A percentile compares a stretch with the other conserved stretches of the same genome.
phyloP scores from a whole-genome alignment of 129 eudicot species.

The Ambrosia artemisiifolia region DNA sequence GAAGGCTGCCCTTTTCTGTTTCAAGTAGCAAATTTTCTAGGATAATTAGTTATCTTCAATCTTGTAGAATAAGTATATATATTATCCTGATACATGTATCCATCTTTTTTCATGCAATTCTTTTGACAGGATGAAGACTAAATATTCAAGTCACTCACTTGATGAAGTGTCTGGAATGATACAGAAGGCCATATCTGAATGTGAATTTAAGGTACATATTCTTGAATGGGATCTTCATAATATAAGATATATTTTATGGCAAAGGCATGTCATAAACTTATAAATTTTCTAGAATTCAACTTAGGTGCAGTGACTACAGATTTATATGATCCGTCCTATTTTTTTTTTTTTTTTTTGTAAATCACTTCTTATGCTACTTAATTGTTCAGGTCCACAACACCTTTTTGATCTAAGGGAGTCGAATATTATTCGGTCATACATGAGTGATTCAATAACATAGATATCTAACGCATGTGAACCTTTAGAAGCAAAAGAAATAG shows the following conservation, averaged over 20 bases:
- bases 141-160: constrained; percentile 59
- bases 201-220: constrained; percentile 69
- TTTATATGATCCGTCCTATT: no score
- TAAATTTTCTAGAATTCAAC: no score
- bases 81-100: background rate
- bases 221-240: background rate
- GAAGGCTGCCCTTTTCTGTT: constrained; percentile 85
- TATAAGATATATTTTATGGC: background rate
- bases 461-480: constrained; percentile 82
- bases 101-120: constrained; percentile 5
- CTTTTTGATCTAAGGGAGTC: constrained; percentile 84
- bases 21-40: constrained; percentile 89
- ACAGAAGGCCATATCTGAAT: constrained; percentile 66
- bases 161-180: constrained; percentile 94
- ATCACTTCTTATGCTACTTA: no score
- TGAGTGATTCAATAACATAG: constrained; percentile 80
- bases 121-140: constrained; percentile 48
- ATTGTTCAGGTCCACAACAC: constrained; percentile 65
- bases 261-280: background rate
- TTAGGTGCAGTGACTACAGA: no score
- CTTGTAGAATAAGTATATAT: background rate
- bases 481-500: constrained; percentile 88
- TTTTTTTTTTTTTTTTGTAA: no score
- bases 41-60: constrained; percentile 38
- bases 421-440: constrained; percentile 70